Evolutionary conservation across 1,139 yeast genomes (phyloP).

Genomic region (Candida sp.): DNA sequence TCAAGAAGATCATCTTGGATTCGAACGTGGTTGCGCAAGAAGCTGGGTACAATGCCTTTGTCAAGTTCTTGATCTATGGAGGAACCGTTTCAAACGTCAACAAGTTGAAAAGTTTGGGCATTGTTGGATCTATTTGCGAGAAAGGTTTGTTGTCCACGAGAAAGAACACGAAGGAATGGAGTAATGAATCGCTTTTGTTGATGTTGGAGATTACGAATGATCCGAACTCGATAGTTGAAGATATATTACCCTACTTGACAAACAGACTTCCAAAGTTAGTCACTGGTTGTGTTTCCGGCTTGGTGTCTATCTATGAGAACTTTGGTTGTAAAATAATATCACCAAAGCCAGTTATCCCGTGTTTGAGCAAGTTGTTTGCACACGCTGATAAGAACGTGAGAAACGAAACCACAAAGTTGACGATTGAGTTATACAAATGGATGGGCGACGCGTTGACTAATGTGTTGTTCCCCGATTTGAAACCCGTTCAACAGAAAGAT

Average conservation of each 20-base stretch:
- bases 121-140: slow-evolving; percentile 71
- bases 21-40: slow-evolving; percentile 94
- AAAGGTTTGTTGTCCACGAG: slow-evolving; percentile 81
- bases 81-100: slow-evolving; percentile 43
- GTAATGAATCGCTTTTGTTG: slow-evolving; percentile 64
- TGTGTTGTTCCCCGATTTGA: slow-evolving; percentile 69
- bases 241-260: slow-evolving; percentile 61
- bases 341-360: slow-evolving; percentile 63
- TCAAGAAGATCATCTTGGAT: slow-evolving; percentile 69
- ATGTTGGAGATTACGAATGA: slow-evolving; percentile 65
- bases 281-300: slow-evolving; percentile 64
- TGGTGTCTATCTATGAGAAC: slow-evolving; percentile 56
- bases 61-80: slow-evolving; percentile 63
- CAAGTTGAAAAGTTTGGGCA: slow-evolving; percentile 38
- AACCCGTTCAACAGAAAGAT: slow-evolving; percentile 94
- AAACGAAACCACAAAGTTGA: slow-evolving; percentile 71
- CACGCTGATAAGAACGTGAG: slow-evolving; percentile 92
- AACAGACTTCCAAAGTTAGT: slow-evolving; percentile 82
- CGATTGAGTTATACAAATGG: slow-evolving; percentile 79
- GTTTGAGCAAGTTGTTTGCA: slow-evolving; percentile 70
- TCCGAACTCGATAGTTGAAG: slow-evolving; percentile 72
- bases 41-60: slow-evolving; percentile 64
- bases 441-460: slow-evolving; percentile 69
- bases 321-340: slow-evolving; percentile 77
- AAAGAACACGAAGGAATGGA: slow-evolving; percentile 70